These are phyloP conservation scores for Lithospermum erythrorhizon DNA, from an alignment of 257 asterid genomes.

Conservation along the genomic window DNA sequence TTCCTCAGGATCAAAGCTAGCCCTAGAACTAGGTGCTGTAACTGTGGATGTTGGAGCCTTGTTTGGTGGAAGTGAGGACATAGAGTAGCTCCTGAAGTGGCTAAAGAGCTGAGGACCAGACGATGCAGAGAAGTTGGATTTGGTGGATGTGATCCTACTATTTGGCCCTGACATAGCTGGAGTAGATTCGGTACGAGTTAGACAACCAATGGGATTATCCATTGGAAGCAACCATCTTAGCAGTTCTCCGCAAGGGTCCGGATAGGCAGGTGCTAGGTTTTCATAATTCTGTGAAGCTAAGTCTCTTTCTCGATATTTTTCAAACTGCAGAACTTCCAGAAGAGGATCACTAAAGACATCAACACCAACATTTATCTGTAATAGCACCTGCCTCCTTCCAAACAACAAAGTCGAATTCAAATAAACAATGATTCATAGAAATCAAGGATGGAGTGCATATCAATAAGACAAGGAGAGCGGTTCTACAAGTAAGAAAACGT, in stretches of 20 bases:
- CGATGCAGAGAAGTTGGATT: slow-evolving; percentile 46
- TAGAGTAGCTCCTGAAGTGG: slow-evolving; percentile 89
- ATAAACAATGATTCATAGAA: slow-evolving; percentile 25
- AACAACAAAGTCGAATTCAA: slow-evolving; percentile 48
- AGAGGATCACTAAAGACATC: slow-evolving; percentile 71
- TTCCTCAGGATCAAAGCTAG: slow-evolving; percentile 55
- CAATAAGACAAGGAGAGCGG: neutral
- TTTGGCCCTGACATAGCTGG: slow-evolving; percentile 55
- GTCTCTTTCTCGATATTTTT: slow-evolving; percentile 53
- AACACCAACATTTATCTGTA: slow-evolving; percentile 79
- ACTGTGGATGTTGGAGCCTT: slow-evolving; percentile 43
- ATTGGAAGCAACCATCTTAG: slow-evolving; percentile 93
- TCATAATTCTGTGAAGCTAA: slow-evolving; percentile 33
- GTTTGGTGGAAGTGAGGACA: slow-evolving; percentile 88
- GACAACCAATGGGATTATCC: slow-evolving; percentile 72
- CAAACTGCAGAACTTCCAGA: slow-evolving; percentile 91
- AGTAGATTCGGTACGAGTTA: slow-evolving; percentile 58
- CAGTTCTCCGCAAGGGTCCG: slow-evolving; percentile 70
- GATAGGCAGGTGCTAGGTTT: slow-evolving; percentile 26
- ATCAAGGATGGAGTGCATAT: neutral
- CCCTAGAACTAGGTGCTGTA: slow-evolving; percentile 41
- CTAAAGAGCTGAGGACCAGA: slow-evolving; percentile 85
- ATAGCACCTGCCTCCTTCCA: slow-evolving; percentile 99
- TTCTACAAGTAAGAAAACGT: neutral
- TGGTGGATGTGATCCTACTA: slow-evolving; percentile 61